These are phyloP conservation scores for Moricandia arvensis DNA, from an alignment of 345 rosid species.

Conservation along the genomic window DNA sequence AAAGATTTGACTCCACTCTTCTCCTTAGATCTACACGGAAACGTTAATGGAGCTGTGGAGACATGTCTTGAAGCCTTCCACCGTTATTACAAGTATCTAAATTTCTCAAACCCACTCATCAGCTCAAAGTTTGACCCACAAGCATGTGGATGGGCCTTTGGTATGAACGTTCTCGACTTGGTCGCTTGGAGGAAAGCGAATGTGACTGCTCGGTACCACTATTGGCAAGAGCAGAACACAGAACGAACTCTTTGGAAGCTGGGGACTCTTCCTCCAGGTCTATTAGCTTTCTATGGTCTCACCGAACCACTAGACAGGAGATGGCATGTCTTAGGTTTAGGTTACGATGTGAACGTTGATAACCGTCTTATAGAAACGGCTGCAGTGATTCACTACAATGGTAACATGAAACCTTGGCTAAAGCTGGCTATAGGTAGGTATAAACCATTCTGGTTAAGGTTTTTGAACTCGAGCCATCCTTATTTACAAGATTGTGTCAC, in stretches of 20 bases:
- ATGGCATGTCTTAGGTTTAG: slow-evolving; percentile 98
- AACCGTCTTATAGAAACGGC: slow-evolving; percentile 86
- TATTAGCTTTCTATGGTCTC: slow-evolving; percentile 86
- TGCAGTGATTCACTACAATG: slow-evolving; percentile 93
- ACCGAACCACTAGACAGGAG: slow-evolving; percentile 97
- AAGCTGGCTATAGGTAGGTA: slow-evolving; percentile 78
- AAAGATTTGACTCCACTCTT: slow-evolving; percentile 89
- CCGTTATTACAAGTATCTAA: slow-evolving; percentile 91
- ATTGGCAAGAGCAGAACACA: slow-evolving; percentile 80
- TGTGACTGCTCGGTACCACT: slow-evolving; percentile 78
- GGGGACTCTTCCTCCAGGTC: slow-evolving; percentile 93
- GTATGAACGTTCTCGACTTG: slow-evolving; percentile 89
- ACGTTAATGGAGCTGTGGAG: slow-evolving; percentile 98
- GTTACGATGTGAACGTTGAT: slow-evolving; percentile 80
- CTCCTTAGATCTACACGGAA: slow-evolving; percentile 90
- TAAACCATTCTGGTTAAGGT: slow-evolving; percentile 87
- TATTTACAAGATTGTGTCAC: slow-evolving; percentile 62
- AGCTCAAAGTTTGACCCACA: slow-evolving; percentile 97
- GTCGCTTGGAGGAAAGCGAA: slow-evolving; percentile 92
- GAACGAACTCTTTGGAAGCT: slow-evolving; percentile 83
- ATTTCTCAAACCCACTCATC: slow-evolving; percentile 84
- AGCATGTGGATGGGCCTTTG: slow-evolving; percentile 99
- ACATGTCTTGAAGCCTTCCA: slow-evolving; percentile 97
- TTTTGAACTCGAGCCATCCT: slow-evolving; percentile 77
- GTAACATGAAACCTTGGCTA: slow-evolving; percentile 98